A percentile compares a stretch with the other conserved stretches of the same genome.
phyloP scores from a whole-genome alignment of 1,284 basidiomycete species.

The Marasmius fiardii region DNA sequence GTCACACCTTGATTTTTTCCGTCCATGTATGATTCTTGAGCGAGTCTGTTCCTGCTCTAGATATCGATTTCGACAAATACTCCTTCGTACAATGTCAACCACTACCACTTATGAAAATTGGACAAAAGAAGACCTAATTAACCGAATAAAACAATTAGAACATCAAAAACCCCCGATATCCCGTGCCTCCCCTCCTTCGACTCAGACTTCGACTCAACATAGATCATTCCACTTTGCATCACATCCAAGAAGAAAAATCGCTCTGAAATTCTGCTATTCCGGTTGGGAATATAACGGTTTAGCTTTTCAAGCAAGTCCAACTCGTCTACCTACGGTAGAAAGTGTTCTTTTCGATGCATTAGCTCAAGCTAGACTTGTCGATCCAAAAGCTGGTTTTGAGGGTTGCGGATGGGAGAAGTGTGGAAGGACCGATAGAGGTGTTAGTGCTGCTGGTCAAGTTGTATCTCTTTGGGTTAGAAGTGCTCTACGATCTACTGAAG shows the following conservation, averaged over 20 bases:
- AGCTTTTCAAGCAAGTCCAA: constrained; percentile 70
- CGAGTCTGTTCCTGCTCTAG: not conserved
- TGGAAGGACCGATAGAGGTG: constrained; percentile 93
- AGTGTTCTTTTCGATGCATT: constrained; percentile 83
- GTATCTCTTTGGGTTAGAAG: constrained; percentile 89
- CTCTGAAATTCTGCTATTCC: constrained; percentile 88
- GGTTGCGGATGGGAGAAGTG: constrained; percentile 90
- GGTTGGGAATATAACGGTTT: constrained; percentile 93
- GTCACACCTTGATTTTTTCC: too few relatives aligned
- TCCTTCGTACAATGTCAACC: too few relatives aligned
- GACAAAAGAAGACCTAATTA: constrained; percentile 68
- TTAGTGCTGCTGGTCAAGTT: constrained; percentile 94
- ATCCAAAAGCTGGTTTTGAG: constrained; percentile 71
- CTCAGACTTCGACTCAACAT: constrained; percentile 8
- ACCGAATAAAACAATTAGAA: constrained; percentile 56
- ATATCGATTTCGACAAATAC: too few relatives aligned
- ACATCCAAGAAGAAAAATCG: constrained; percentile 83
- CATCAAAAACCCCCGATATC: constrained; percentile 14
- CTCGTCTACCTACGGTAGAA: constrained; percentile 87
- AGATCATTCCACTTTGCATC: constrained; percentile 58
- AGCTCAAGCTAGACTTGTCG: constrained; percentile 72
- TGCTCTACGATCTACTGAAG: constrained; percentile 32
- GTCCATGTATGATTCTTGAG: too few relatives aligned
- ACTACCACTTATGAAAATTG: too few relatives aligned
- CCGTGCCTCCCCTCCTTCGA: constrained; percentile 15